phyloP scores from a whole-genome alignment of 345 rosid species.

The Eutrema heterophyllum region DNA sequence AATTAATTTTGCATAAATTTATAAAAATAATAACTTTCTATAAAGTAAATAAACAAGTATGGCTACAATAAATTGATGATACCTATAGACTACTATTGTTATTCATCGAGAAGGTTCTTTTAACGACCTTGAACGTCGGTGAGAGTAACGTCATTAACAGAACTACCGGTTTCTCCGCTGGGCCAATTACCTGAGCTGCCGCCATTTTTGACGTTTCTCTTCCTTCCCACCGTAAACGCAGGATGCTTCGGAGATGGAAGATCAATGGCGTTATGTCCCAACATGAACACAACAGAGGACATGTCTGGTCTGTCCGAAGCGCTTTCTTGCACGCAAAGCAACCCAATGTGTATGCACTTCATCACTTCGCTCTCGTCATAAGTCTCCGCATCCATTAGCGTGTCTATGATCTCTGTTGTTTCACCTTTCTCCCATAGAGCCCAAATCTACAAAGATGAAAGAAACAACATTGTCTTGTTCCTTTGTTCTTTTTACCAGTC shows the following conservation, averaged over 20 bases:
- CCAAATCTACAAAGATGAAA: conserved; percentile 43
- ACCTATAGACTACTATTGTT: neutral
- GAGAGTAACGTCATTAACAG: conserved; percentile 36
- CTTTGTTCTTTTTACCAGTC: neutral
- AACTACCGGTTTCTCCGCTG: conserved; percentile 25
- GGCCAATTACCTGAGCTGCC: conserved; percentile 4
- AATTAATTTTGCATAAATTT: too few species aligned
- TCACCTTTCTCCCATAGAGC: conserved; percentile 41
- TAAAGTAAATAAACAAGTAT: neutral
- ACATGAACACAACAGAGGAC: conserved; percentile 47
- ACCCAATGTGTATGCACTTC: conserved; percentile 41
- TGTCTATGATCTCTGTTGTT: conserved; percentile 34
- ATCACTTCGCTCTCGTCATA: conserved; percentile 28
- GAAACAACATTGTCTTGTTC: neutral
- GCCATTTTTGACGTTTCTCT: neutral
- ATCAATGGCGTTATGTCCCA: conserved; percentile 29
- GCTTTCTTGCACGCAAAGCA: conserved; percentile 53
- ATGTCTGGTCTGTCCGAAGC: conserved; percentile 54
- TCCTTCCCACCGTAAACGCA: conserved; percentile 37
- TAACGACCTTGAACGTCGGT: conserved; percentile 35
- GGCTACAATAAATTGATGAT: neutral
- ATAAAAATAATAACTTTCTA: neutral
- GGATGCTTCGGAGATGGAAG: conserved; percentile 53
- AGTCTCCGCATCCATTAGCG: conserved; percentile 15
- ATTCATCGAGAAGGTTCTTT: neutral